These are phyloP conservation scores for Monilinia fructicola DNA, from an alignment of 2,329 filamentous ascomycete genomes.

Conservation along the genomic window DNA sequence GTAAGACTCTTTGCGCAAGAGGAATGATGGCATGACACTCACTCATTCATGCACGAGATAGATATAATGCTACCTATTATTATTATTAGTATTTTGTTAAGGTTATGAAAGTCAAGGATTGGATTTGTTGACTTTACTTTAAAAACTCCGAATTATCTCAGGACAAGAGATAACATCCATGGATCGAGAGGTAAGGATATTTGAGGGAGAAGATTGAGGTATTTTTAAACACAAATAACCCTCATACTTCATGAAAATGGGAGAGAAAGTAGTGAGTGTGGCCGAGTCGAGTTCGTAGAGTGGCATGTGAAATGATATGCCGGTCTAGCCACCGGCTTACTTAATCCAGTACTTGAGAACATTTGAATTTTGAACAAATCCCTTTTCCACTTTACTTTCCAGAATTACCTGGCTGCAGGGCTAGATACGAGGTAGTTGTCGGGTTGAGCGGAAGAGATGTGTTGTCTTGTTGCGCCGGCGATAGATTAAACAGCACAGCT, in stretches of 20 bases:
- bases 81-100: too few species aligned
- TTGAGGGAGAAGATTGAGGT: neutral
- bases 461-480: neutral
- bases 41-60: neutral
- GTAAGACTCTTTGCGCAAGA: conserved; percentile 12
- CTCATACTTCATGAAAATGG: neutral
- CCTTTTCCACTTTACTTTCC: conserved; percentile 1
- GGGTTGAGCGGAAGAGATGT: conserved; percentile 5
- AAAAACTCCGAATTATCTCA: too few species aligned
- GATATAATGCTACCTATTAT: neutral
- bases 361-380: neutral
- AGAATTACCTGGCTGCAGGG: neutral
- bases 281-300: neutral
- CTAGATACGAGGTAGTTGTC: too few species aligned
- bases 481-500: too few species aligned
- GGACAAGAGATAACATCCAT: too few species aligned
- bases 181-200: neutral
- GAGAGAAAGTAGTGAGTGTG: too few species aligned
- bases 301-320: neutral
- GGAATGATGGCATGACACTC: conserved; percentile 15
- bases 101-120: too few species aligned
- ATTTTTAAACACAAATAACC: neutral
- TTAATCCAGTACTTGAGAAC: neutral
- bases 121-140: too few species aligned
- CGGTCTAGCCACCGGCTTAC: neutral